These are phyloP conservation scores for Penicillium sp. DNA, from an alignment of 2,329 filamentous ascomycete genomes.

Conservation along the genomic window DNA sequence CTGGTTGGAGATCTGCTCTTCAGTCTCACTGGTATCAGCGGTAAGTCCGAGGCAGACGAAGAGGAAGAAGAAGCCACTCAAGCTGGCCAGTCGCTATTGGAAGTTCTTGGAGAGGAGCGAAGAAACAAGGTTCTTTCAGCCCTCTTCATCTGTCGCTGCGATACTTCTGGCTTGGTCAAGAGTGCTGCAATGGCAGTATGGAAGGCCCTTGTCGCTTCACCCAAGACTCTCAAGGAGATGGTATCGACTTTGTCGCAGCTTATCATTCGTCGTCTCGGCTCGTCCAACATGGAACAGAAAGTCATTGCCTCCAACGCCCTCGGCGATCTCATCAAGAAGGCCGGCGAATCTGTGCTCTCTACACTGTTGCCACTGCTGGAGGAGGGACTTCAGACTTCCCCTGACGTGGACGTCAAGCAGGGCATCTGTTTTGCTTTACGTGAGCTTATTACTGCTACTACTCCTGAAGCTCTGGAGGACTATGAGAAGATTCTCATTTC, in stretches of 20 bases:
- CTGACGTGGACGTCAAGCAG: constrained; percentile 87
- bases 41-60: constrained; percentile 70
- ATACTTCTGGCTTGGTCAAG: constrained; percentile 87
- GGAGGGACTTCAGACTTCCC: constrained; percentile 80
- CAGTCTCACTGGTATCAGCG: constrained; percentile 91
- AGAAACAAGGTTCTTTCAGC: constrained; percentile 96
- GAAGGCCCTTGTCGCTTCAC: constrained; percentile 92
- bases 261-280: constrained; percentile 87
- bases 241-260: constrained; percentile 91
- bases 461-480: constrained; percentile 81
- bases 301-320: constrained; percentile 96
- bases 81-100: constrained; percentile 85
- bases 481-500: constrained; percentile 94
- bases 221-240: constrained; percentile 87
- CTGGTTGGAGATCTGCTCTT: constrained; percentile 94
- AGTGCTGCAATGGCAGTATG: constrained; percentile 86
- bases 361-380: constrained; percentile 86
- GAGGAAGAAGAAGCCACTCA: constrained; percentile 72
- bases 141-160: constrained; percentile 93
- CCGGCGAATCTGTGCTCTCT: constrained; percentile 85
- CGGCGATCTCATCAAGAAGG: constrained; percentile 93
- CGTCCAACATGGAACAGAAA: constrained; percentile 97
- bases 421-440: constrained; percentile 95
- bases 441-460: constrained; percentile 85
- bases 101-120: constrained; percentile 91